A percentile compares a stretch with the other conserved stretches of the same genome.
Evolutionary conservation across 495 filamentous ascomycete species (phyloP).

Genomic region (Aspergillus campestris): DNA sequence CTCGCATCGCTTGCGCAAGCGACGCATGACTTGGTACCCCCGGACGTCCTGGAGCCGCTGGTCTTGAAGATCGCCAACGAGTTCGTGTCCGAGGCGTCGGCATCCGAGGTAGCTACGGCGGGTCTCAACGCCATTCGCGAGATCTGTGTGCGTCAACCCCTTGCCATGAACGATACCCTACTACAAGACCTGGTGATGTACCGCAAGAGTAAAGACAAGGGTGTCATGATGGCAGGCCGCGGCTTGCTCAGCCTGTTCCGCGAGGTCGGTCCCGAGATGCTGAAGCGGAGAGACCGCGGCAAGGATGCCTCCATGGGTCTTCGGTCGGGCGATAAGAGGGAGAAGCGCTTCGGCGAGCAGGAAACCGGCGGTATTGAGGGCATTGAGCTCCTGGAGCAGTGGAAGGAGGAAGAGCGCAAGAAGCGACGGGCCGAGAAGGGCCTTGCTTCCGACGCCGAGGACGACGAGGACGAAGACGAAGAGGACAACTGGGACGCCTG

Average conservation of each 20-base stretch:
- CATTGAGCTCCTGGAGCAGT: constrained; percentile 81
- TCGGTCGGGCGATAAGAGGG: constrained; percentile 56
- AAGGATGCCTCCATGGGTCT: constrained; percentile 87
- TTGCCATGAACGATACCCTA: constrained; percentile 91
- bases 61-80: constrained; percentile 95
- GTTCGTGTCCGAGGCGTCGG: constrained; percentile 92
- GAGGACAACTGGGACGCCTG: constrained; percentile 69
- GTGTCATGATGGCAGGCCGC: constrained; percentile 93
- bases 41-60: constrained; percentile 85
- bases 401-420: constrained; percentile 82
- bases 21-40: constrained; percentile 84
- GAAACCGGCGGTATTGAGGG: constrained; percentile 81
- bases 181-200: constrained; percentile 97
- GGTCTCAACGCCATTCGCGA: constrained; percentile 94
- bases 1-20: constrained; percentile 88
- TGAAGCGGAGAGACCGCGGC: constrained; percentile 83
- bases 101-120: constrained; percentile 81
- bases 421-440: constrained; percentile 61
- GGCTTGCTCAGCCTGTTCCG: constrained; percentile 84
- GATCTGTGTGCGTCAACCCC: constrained; percentile 81
- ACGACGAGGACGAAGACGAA: constrained; percentile 52
- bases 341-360: constrained; percentile 69
- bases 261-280: constrained; percentile 80
- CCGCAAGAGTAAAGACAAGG: constrained; percentile 94
- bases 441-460: constrained; percentile 44